phyloP scores from a whole-genome alignment of 2,329 filamentous ascomycete genomes.

The Septoria petroselini region DNA sequence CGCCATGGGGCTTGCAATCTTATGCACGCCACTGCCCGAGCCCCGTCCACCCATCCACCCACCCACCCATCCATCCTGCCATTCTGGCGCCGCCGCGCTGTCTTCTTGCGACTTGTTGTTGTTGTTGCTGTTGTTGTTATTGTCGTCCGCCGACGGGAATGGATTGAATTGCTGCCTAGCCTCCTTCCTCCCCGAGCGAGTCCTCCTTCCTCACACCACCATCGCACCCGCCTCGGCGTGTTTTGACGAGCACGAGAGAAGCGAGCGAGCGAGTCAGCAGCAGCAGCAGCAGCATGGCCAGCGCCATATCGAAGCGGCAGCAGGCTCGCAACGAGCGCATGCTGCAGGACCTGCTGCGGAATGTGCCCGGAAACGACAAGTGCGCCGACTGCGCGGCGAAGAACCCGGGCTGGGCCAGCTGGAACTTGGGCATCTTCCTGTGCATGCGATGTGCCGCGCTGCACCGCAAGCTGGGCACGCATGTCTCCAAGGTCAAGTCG shows the following conservation, averaged over 20 bases:
- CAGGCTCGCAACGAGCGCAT: slow-evolving; percentile 94
- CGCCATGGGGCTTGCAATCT: too few relatives aligned
- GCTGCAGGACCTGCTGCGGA: slow-evolving; percentile 83
- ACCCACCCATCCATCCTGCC: too few relatives aligned
- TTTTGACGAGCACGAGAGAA: slow-evolving; percentile 8
- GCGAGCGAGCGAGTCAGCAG: neutral
- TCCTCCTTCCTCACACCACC: neutral
- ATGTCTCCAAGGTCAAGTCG: slow-evolving; percentile 98
- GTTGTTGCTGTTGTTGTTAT: too few relatives aligned
- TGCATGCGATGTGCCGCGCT: slow-evolving; percentile 96
- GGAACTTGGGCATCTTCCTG: slow-evolving; percentile 96
- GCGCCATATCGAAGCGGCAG: slow-evolving; percentile 85
- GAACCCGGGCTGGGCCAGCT: slow-evolving; percentile 97
- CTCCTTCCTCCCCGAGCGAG: too few relatives aligned
- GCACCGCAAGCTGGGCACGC: slow-evolving; percentile 93
- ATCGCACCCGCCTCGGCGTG: slow-evolving; percentile 8
- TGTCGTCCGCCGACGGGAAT: too few relatives aligned
- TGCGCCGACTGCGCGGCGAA: slow-evolving; percentile 90
- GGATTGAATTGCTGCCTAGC: too few relatives aligned
- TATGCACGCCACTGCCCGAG: too few relatives aligned
- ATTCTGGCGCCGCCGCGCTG: too few relatives aligned
- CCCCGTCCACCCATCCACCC: too few relatives aligned
- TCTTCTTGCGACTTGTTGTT: too few relatives aligned
- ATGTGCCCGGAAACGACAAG: slow-evolving; percentile 80
- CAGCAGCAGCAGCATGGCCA: slow-evolving; percentile 61